Percentiles rank a stretch among this genome's conserved stretches.
phyloP scores from a whole-genome alignment of 2,329 filamentous ascomycete species.

The Verticillium isaacii region DNA sequence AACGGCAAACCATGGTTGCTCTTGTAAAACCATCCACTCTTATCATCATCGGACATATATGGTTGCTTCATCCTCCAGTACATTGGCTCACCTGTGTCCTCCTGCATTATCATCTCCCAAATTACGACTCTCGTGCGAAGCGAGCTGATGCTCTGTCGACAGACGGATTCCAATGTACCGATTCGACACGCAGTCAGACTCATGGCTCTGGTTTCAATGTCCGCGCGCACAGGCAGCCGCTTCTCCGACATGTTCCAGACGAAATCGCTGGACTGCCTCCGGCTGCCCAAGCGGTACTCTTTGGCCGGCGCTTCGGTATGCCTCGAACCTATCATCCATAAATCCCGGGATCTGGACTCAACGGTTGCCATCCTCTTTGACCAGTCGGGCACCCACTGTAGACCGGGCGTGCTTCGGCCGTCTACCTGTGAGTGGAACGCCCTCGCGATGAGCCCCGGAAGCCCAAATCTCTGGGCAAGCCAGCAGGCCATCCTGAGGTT shows the following conservation, averaged over 20 bases:
- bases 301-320: too few species aligned
- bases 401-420: neutral
- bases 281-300: neutral
- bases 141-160: neutral
- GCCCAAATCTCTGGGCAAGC: neutral
- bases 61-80: neutral
- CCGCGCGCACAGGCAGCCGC: neutral
- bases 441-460: neutral
- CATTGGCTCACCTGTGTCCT: neutral
- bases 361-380: neutral
- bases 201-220: neutral
- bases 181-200: neutral
- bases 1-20: too few species aligned
- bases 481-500: slow-evolving; percentile 1
- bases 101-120: neutral
- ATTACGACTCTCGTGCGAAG: neutral
- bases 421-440: neutral
- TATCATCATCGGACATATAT: neutral
- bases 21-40: neutral
- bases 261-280: neutral
- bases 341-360: neutral
- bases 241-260: neutral
- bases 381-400: neutral
- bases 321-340: too few species aligned
- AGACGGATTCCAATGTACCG: neutral